Percentiles rank a stretch among this genome's conserved stretches.
phyloP scores from a whole-genome alignment of 2,329 filamentous ascomycete species.

The Thelonectria blattea region DNA sequence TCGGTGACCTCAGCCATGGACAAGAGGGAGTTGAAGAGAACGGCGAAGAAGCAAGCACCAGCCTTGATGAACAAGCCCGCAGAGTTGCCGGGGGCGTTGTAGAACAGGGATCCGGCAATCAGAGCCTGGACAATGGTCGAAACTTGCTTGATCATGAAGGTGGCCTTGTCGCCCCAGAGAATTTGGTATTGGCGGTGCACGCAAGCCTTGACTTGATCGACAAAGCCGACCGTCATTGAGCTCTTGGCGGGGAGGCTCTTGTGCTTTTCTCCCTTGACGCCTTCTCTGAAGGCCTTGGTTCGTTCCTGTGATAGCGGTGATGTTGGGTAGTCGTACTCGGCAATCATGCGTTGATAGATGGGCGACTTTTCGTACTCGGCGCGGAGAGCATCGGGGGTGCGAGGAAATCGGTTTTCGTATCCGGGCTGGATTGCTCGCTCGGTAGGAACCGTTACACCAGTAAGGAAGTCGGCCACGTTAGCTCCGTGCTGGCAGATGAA shows the following conservation, averaged over 20 bases:
- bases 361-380: constrained; percentile 58
- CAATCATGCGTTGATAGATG: constrained; percentile 56
- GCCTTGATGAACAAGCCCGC: constrained; percentile 68
- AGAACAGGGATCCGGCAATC: constrained; percentile 71
- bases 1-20: constrained; percentile 71
- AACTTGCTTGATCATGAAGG: constrained; percentile 67
- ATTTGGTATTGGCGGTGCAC: constrained; percentile 69
- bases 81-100: constrained; percentile 63
- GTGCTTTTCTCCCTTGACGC: constrained; percentile 60
- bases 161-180: constrained; percentile 68
- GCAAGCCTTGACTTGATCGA: constrained; percentile 61
- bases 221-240: constrained; percentile 61
- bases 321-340: constrained; percentile 63
- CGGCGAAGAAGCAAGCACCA: constrained; percentile 68
- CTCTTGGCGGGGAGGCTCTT: constrained; percentile 59
- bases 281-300: constrained; percentile 60
- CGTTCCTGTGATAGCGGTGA: constrained; percentile 53
- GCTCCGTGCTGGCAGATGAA: constrained; percentile 67
- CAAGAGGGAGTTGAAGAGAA: constrained; percentile 67
- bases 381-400: constrained; percentile 52
- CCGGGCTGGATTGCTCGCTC: constrained; percentile 66
- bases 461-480: constrained; percentile 70
- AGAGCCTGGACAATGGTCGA: constrained; percentile 65
- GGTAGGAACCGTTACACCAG: constrained; percentile 69
- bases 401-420: constrained; percentile 50